Evolutionary conservation across 805 yeast species (phyloP).

Genomic region (Lipomyces yamanashiensis): DNA sequence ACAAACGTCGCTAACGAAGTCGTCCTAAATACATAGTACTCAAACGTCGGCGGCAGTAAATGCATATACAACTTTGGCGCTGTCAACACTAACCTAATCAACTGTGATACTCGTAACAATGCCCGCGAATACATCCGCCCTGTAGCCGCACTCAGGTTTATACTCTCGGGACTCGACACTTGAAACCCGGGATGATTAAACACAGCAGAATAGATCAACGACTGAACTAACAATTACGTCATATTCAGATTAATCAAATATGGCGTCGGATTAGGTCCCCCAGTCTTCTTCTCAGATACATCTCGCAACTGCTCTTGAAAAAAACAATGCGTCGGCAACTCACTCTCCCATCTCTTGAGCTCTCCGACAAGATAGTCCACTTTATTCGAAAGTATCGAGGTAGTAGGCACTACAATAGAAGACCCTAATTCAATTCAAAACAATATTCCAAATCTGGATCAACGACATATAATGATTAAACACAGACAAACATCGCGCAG

Average conservation of each 20-base stretch:
- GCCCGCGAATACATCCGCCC: conserved; percentile 4
- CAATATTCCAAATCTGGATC: conserved; percentile 21
- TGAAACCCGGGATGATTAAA: conserved; percentile 10
- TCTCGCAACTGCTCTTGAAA: background rate
- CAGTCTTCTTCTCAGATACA: background rate
- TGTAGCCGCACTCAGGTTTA: background rate
- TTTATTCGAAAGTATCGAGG: conserved; percentile 1
- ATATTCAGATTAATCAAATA: conserved; percentile 19
- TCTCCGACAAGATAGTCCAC: conserved; percentile 11
- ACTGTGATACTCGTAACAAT: conserved; percentile 3
- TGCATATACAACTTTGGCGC: conserved; percentile 2
- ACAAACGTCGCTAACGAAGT: conserved; percentile 5
- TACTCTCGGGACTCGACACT: background rate
- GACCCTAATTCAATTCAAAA: no score
- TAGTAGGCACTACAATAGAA: no score
- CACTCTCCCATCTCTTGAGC: conserved; percentile 18
- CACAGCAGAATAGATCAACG: conserved; percentile 17
- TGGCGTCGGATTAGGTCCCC: conserved; percentile 8
- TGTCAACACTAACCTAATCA: conserved; percentile 8
- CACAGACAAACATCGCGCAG: conserved; percentile 20
- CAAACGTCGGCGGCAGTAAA: conserved; percentile 22
- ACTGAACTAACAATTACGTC: conserved; percentile 18
- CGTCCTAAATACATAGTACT: conserved; percentile 17
- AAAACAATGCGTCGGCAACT: conserved; percentile 16
- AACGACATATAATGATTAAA: conserved; percentile 18